Evolutionary conservation across 2,329 filamentous ascomycete genomes (phyloP).

Genomic region (Colletotrichum orbiculare): DNA sequence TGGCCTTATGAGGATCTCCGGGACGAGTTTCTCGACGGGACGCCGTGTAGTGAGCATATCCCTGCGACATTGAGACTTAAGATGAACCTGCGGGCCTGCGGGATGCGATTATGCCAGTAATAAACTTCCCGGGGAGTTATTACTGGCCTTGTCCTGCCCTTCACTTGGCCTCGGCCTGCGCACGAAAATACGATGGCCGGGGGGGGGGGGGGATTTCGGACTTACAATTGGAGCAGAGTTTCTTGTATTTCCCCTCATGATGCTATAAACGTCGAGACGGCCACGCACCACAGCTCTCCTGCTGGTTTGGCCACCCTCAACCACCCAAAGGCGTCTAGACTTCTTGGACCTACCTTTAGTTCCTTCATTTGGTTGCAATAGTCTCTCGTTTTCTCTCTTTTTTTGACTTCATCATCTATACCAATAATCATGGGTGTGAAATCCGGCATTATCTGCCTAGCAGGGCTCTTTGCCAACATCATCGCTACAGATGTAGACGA

Average conservation of each 20-base stretch:
- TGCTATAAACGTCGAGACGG: no score
- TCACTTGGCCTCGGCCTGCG: neutral
- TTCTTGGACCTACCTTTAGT: neutral
- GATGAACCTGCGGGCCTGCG: slow-evolving; percentile 25
- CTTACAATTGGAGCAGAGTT: no score
- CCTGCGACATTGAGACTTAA: slow-evolving; percentile 11
- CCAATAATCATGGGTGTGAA: slow-evolving; percentile 4
- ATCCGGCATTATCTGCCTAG: slow-evolving; percentile 9
- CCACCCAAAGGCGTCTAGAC: no score
- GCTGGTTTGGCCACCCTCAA: no score
- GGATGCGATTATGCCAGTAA: slow-evolving; percentile 23
- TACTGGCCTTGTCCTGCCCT: neutral
- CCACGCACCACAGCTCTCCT: no score
- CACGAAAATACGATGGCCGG: no score
- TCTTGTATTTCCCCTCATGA: no score
- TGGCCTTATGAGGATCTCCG: no score
- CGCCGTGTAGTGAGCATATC: slow-evolving; percentile 8
- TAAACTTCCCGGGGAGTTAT: slow-evolving; percentile 6
- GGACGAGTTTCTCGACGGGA: neutral
- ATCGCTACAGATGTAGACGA: slow-evolving; percentile 27
- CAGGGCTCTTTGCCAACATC: slow-evolving; percentile 17
- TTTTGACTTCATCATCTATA: neutral
- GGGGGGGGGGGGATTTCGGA: no score
- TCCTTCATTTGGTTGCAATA: neutral
- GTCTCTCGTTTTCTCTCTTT: no score